Base-by-base conservation (phyloP, 2,329 filamentous ascomycete species). In the Lachnellula subtilissima region DNA sequence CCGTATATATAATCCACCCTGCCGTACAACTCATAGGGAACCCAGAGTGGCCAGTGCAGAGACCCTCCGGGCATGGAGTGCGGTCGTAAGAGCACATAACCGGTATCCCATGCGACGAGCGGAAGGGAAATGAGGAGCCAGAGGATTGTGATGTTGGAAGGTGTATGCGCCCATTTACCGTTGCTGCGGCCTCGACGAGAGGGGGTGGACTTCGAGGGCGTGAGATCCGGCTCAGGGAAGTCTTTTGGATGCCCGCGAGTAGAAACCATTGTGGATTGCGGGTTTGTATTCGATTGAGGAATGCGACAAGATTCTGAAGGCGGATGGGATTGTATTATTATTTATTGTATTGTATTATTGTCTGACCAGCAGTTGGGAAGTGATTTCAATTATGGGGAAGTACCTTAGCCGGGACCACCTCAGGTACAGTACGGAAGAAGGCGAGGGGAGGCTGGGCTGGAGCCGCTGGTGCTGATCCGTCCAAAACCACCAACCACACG, bases 1-100 rank as follows among this genome's bases (percentile, higher is more conserved):
- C 85, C 84, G 65, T 89, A 89, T 15, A 87, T 76, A 61, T 87
- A 77, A 63, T 89, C 86, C 46, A 88, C 75, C 2, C 70, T 74
- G 1, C 81, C 84, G 65, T 89, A 89, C 0, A 87, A 74, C 59
- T 81, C 83, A 66, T 89, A 89, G 0, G 84, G 85, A 7, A 72
- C 76, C 80, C 82, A 89, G 50, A 88, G 65, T 0, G 83, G 82
- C 64, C 75, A 79, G 64, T 88, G 84, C 14, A 83, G 71, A 14
- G 70, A 74, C 4, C 85, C 84, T 32, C 85, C 85, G 0, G 83
- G 81, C 84, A 89, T 88, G 52, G 78, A 84, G 69, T 85, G 77
- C 14, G 86, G 86, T 48, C 86, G 84, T 39, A 86, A 72, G 49
- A 88, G 70, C 12, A 88, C 78, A 69, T 88, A 89, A 35, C 76